Evolutionary conservation across 805 yeast species (phyloP), one percentile per base, ranked within the genome.

Genomic region (Ogataea parapolymorpha): DNA sequence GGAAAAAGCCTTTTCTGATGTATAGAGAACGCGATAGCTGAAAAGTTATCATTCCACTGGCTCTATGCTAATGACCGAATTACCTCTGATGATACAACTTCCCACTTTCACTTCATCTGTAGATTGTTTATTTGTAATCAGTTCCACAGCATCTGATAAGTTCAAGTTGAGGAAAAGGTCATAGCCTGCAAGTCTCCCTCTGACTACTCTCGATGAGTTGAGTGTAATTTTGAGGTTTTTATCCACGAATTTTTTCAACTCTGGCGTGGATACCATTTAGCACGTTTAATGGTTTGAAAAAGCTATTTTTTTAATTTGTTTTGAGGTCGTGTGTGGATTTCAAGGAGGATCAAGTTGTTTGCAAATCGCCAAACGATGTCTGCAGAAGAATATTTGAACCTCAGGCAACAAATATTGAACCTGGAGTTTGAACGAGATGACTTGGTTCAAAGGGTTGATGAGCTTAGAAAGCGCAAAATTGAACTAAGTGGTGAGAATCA

Each of bases 131-230:
- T 26, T 37, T 2, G 29, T 20, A 6, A 47, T 37, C 20, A 37
- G 18, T 32, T 56, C 56, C 16, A 54, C 54, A 5, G 55, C 54
- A 25, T 53, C 59, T 44, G 53, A 54, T 16, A 66, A 28, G 13
- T 67, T 65, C 37, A 66, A 43, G 39, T 66, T 66, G 29, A 66
- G 41, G 34, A 66, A 66, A 20, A 79, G 76, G 58, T 91, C 98
- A 60, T 80, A 91, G 2, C 98, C 98, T 53, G 86, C 71, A 40
- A 91, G 71, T 10, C 77, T 75, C 2, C 98, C 98, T n/a, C 77
- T 75, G 1, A 91, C 77, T 51, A 75, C 76, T 37, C 97, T 72
- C 11, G 84, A 66, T 2, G 95, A 95, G 60, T 87, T 88, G 45
- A 91, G 70, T 49, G 83, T 85, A 13, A 91, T 67, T 11, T 79